Evolutionary conservation across 495 filamentous ascomycete species (phyloP).

Genomic region (Bathelium albidoporum): DNA sequence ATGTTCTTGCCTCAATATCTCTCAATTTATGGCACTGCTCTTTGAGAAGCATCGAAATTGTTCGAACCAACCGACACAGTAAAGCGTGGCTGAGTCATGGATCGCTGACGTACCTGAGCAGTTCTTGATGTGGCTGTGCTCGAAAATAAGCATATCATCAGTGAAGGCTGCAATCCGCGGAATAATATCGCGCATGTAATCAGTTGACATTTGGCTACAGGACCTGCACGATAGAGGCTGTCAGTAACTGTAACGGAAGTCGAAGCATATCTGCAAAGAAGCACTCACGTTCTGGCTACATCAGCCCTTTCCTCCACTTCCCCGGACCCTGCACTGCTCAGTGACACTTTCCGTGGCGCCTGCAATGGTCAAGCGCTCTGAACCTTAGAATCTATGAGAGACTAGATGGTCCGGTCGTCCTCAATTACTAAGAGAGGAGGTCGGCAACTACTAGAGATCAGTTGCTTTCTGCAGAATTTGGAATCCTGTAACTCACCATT

Average conservation of each 20-base stretch:
- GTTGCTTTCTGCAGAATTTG: neutral
- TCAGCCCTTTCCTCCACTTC: conserved; percentile 1
- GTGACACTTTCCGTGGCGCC: neutral
- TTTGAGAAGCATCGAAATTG: too few relatives aligned
- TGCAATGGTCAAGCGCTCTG: neutral
- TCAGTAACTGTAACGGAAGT: neutral
- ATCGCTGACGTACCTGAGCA: too few relatives aligned
- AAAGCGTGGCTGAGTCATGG: too few relatives aligned
- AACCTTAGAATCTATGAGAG: too few relatives aligned
- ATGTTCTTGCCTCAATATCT: too few relatives aligned
- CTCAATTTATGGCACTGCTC: too few relatives aligned
- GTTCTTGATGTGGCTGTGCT: too few relatives aligned
- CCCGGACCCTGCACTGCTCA: neutral
- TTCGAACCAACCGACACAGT: too few relatives aligned
- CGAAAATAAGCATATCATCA: too few relatives aligned
- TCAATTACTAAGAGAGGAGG: neutral
- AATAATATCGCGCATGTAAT: neutral
- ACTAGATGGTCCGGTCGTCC: neutral
- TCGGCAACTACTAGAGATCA: neutral
- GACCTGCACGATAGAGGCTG: neutral
- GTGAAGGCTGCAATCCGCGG: too few relatives aligned
- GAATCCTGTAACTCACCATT: conserved; percentile 42
- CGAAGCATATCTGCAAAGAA: neutral
- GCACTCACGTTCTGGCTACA: neutral
- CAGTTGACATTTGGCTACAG: neutral